A percentile compares a stretch with the other conserved stretches of the same genome.
Conservation (phyloP, 306 rosid species). For the Mimosa pudica region DNA sequence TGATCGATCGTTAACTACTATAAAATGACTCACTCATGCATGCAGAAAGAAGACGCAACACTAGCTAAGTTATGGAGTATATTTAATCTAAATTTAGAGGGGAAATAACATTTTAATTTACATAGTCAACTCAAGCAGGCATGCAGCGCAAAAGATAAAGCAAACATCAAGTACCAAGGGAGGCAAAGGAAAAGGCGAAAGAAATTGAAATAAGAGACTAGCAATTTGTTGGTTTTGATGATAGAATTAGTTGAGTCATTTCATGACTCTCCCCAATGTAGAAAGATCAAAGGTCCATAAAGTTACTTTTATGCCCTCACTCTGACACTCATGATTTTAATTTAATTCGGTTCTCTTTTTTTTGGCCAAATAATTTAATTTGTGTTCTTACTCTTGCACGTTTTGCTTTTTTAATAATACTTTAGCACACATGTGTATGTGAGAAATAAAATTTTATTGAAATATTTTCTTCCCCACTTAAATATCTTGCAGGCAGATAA, state of each 20-base stretch:
- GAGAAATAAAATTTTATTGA: too few relatives aligned
- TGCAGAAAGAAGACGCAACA: background rate
- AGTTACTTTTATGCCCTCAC: background rate
- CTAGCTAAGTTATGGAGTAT: background rate
- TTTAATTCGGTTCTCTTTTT: too few relatives aligned
- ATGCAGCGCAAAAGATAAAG: constrained; percentile 7
- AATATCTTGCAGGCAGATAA: background rate
- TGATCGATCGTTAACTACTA: background rate
- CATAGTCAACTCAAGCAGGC: background rate
- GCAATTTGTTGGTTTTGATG: constrained; percentile 17
- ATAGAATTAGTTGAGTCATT: background rate
- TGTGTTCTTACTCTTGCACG: background rate
- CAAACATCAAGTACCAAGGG: constrained; percentile 19
- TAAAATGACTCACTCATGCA: background rate
- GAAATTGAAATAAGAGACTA: background rate
- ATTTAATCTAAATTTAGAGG: background rate
- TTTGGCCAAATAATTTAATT: background rate
- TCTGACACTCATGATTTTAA: too few relatives aligned
- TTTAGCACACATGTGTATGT: too few relatives aligned
- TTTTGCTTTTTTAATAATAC: background rate
- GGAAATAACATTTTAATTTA: background rate
- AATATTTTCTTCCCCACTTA: background rate
- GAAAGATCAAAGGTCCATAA: constrained; percentile 8
- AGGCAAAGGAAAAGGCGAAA: background rate
- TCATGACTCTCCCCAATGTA: background rate